Percentiles rank a stretch among this genome's conserved stretches.
phyloP scores from a whole-genome alignment of 208 protist species.

The Vickermania spadyakhi region DNA sequence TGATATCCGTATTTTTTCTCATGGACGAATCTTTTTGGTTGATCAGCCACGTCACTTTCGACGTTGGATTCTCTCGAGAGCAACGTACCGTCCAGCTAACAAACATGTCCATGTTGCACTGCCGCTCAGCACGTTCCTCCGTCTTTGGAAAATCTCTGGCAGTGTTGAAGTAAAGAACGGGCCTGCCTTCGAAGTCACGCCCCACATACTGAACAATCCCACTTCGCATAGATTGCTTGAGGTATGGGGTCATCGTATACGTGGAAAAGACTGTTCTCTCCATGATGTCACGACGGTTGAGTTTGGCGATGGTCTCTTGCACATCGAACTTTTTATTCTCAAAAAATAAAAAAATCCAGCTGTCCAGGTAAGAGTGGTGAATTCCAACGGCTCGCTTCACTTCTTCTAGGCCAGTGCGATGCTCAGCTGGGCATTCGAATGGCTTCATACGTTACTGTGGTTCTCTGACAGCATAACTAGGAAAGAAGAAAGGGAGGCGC shows the following conservation, averaged over 20 bases:
- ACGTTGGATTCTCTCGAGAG: constrained; percentile 21
- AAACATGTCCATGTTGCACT: constrained; percentile 69
- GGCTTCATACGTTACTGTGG: background rate
- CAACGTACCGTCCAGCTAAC: constrained; percentile 54
- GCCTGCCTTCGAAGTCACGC: constrained; percentile 34
- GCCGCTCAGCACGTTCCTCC: constrained; percentile 34
- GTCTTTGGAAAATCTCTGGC: constrained; percentile 29
- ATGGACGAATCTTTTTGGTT: constrained; percentile 64
- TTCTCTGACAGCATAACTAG: background rate
- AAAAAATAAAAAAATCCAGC: constrained; percentile 65
- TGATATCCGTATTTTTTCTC: constrained; percentile 58
- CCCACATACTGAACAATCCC: constrained; percentile 74
- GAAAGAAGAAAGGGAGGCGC: too few species aligned
- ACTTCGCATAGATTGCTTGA: constrained; percentile 41
- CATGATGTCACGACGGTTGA: constrained; percentile 48
- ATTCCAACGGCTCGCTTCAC: constrained; percentile 50
- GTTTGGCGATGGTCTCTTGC: constrained; percentile 56
- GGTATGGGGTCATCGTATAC: constrained; percentile 40
- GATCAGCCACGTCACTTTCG: constrained; percentile 56
- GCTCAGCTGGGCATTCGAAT: constrained; percentile 29
- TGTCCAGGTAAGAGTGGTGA: constrained; percentile 39
- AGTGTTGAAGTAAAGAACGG: constrained; percentile 54
- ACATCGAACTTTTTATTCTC: constrained; percentile 77
- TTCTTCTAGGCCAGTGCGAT: constrained; percentile 34
- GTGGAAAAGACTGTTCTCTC: constrained; percentile 37